phyloP scores from a whole-genome alignment of 306 rosid genomes.

The Oemleria cerasiformis region DNA sequence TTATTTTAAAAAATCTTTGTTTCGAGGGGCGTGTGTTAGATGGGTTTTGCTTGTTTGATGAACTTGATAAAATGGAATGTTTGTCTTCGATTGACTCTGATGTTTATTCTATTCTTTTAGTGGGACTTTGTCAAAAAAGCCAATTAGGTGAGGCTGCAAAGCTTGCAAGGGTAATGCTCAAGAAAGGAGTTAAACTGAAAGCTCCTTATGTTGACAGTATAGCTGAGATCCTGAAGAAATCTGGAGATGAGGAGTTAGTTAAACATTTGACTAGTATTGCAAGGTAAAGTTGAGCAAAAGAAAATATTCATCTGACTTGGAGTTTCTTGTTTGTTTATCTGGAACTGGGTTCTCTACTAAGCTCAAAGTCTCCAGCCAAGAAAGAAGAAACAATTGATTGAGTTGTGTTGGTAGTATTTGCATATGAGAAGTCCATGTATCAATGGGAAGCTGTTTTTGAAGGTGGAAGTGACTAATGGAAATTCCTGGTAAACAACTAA shows the following conservation, averaged over 20 bases:
- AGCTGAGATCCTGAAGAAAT: slow-evolving; percentile 38
- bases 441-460: background rate
- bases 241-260: slow-evolving; percentile 52
- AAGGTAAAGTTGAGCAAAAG: slow-evolving; percentile 5
- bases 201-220: slow-evolving; percentile 38
- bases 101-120: slow-evolving; percentile 52
- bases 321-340: background rate
- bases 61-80: slow-evolving; percentile 51
- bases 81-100: slow-evolving; percentile 56
- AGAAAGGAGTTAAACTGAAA: slow-evolving; percentile 47
- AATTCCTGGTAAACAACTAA: background rate
- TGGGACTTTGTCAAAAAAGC: slow-evolving; percentile 54
- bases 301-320: background rate
- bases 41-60: slow-evolving; percentile 58
- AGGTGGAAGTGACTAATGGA: background rate
- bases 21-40: slow-evolving; percentile 47
- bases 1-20: slow-evolving; percentile 61
- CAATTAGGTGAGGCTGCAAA: slow-evolving; percentile 52
- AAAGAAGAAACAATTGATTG: background rate
- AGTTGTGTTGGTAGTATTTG: background rate
- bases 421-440: background rate
- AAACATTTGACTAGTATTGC: slow-evolving; percentile 31
- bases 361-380: background rate
- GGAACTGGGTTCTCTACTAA: background rate
- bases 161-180: slow-evolving; percentile 60